Evolutionary conservation across 163 green algal genomes (phyloP).

Genomic region (Prototheca wickerhamii): DNA sequence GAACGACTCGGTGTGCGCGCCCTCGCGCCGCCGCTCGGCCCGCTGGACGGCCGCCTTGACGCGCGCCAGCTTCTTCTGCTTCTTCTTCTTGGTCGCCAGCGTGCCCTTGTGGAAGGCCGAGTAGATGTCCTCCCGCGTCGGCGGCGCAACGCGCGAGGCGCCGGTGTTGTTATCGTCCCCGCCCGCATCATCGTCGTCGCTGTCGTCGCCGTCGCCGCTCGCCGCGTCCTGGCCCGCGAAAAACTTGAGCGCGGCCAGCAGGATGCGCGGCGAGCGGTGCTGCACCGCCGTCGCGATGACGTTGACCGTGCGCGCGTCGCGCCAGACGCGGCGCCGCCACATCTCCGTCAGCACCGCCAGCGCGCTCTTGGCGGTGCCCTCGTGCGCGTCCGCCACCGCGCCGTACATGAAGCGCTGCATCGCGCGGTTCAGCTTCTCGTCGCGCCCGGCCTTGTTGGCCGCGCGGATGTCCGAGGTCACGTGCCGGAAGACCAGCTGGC

Average conservation of each 20-base stretch:
- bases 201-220: conserved; percentile 30
- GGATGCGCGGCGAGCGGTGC: conserved; percentile 60
- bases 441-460: conserved; percentile 66
- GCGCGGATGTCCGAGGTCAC: conserved; percentile 85
- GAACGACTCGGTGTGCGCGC: conserved; percentile 56
- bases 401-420: conserved; percentile 86
- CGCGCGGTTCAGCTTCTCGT: conserved; percentile 79
- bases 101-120: conserved; percentile 83
- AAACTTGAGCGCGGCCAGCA: conserved; percentile 90
- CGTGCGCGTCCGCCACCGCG: conserved; percentile 57
- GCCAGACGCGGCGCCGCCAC: conserved; percentile 87
- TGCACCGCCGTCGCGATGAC: conserved; percentile 73
- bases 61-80: conserved; percentile 85
- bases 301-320: conserved; percentile 87
- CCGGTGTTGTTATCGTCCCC: conserved; percentile 19
- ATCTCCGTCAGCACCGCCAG: conserved; percentile 89
- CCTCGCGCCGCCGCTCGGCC: conserved; percentile 36
- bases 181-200: conserved; percentile 46
- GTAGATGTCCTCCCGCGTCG: conserved; percentile 79
- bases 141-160: conserved; percentile 8
- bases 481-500: conserved; percentile 79
- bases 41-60: conserved; percentile 75
- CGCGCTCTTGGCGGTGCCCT: conserved; percentile 76
- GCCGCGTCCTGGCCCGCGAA: conserved; percentile 75
- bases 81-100: conserved; percentile 77